Evolutionary conservation across 768 basidiomycete genomes (phyloP).

Genomic region (Lactarius akahatsu): DNA sequence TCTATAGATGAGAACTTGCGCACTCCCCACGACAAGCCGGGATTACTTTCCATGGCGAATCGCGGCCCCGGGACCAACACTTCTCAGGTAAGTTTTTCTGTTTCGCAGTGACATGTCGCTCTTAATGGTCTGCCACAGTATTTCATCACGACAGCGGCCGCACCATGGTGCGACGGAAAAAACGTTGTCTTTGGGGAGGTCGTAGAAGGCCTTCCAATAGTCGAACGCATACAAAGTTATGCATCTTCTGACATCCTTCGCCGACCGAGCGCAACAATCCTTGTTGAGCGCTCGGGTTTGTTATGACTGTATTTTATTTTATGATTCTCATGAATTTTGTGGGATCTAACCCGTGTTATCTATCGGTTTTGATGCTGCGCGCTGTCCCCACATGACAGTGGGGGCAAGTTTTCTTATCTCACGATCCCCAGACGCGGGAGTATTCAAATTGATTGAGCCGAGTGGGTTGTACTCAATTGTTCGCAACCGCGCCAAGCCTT

Average conservation of each 20-base stretch:
- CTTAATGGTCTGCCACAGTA: slow-evolving; percentile 43
- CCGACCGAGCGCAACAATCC: slow-evolving; percentile 26
- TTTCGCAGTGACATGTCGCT: neutral
- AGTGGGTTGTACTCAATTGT: neutral
- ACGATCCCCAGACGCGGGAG: neutral
- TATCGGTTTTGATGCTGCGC: slow-evolving; percentile 17
- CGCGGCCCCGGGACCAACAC: slow-evolving; percentile 81
- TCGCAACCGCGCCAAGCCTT: neutral
- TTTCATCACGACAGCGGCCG: slow-evolving; percentile 72
- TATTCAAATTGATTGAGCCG: slow-evolving; percentile 7
- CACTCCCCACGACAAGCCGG: slow-evolving; percentile 59
- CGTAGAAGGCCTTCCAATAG: slow-evolving; percentile 60
- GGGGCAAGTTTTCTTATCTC: slow-evolving; percentile 6
- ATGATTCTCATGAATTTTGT: slow-evolving; percentile 7
- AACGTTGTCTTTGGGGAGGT: slow-evolving; percentile 76
- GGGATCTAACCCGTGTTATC: slow-evolving; percentile 13
- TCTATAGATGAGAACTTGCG: slow-evolving; percentile 67
- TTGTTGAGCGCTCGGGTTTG: slow-evolving; percentile 27
- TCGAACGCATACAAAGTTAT: slow-evolving; percentile 55
- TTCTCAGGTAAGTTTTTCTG: slow-evolving; percentile 53
- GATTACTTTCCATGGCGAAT: slow-evolving; percentile 83
- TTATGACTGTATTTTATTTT: slow-evolving; percentile 21
- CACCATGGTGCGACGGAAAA: slow-evolving; percentile 68
- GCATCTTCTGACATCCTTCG: slow-evolving; percentile 27
- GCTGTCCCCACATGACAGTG: neutral